phyloP scores from a whole-genome alignment of 2,329 filamentous ascomycete genomes.

The Neofusicoccum laricinum region DNA sequence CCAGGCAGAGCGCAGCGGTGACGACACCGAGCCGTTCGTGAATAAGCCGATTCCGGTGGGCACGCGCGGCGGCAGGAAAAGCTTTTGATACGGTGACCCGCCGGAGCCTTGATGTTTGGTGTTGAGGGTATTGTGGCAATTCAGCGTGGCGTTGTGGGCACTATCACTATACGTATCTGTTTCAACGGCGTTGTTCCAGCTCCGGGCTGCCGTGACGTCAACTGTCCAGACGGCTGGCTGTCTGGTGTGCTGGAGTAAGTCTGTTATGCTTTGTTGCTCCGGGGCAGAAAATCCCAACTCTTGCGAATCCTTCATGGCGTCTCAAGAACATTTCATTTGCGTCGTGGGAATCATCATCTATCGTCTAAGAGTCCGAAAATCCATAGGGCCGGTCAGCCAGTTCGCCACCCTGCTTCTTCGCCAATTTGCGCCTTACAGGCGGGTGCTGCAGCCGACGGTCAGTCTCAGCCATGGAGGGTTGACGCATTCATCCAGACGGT shows the following conservation, averaged over 20 bases:
- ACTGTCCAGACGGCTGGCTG: not conserved
- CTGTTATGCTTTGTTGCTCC: not conserved
- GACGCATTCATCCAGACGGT: no score
- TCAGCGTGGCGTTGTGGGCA: slow-evolving; percentile 16
- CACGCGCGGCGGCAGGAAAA: slow-evolving; percentile 12
- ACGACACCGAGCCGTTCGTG: slow-evolving; percentile 30
- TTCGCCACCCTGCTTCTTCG: not conserved
- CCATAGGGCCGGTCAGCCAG: not conserved
- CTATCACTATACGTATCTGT: slow-evolving; percentile 7
- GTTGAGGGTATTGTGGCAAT: slow-evolving; percentile 4
- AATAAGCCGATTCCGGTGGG: slow-evolving; percentile 38
- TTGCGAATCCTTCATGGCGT: not conserved
- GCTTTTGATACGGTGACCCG: not conserved
- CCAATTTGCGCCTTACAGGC: no score
- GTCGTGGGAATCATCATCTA: slow-evolving; percentile 12
- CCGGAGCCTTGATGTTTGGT: not conserved
- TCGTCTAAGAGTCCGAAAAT: not conserved
- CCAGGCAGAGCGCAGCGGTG: slow-evolving; percentile 34
- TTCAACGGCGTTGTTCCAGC: not conserved
- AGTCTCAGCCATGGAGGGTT: no score
- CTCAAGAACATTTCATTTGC: not conserved
- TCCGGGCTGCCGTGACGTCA: not conserved
- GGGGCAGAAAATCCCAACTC: not conserved
- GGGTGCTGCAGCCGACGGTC: no score
- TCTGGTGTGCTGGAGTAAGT: not conserved